Conservation (phyloP, 2,329 filamentous ascomycete species). For the Pseudovirgaria hyperparasitica region DNA sequence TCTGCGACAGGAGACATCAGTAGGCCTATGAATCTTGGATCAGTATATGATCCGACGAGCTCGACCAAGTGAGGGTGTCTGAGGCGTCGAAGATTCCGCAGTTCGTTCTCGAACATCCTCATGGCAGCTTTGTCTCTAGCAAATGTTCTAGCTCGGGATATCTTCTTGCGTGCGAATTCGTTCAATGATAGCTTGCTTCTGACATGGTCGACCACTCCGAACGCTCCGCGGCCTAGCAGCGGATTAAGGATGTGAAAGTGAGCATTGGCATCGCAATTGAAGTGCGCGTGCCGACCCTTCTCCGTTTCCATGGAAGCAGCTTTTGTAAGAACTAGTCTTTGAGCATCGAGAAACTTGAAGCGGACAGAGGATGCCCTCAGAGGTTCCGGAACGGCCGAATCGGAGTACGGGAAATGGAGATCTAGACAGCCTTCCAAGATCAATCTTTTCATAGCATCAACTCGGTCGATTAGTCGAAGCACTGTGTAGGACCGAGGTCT, state of each 20-base stretch:
- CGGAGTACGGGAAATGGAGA: conserved; percentile 14
- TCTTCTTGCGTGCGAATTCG: conserved; percentile 16
- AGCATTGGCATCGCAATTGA: conserved; percentile 8
- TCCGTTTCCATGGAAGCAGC: conserved; percentile 12
- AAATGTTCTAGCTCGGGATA: conserved; percentile 7
- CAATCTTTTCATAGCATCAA: conserved; percentile 12
- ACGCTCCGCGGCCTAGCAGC: conserved; percentile 12
- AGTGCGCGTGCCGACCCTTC: conserved; percentile 14
- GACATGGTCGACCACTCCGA: conserved; percentile 14
- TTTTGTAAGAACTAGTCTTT: conserved; percentile 14
- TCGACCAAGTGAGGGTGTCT: conserved; percentile 17
- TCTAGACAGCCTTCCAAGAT: conserved; percentile 13
- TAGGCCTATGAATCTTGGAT: conserved; percentile 15
- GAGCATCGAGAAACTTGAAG: conserved; percentile 9
- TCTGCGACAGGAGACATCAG: conserved; percentile 16
- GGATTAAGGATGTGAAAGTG: conserved; percentile 9
- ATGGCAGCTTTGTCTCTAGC: conserved; percentile 6
- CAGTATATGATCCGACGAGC: conserved; percentile 20
- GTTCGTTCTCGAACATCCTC: conserved; percentile 13
- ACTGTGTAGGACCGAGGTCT: conserved; percentile 15
- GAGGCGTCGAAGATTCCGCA: conserved; percentile 15
- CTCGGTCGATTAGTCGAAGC: conserved; percentile 11
- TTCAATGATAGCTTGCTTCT: conserved; percentile 11
- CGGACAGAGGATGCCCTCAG: conserved; percentile 1
- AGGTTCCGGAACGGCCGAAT: background rate